Evolutionary conservation across 1,284 basidiomycete species (phyloP).

Genomic region (Ustilago bromivora): DNA sequence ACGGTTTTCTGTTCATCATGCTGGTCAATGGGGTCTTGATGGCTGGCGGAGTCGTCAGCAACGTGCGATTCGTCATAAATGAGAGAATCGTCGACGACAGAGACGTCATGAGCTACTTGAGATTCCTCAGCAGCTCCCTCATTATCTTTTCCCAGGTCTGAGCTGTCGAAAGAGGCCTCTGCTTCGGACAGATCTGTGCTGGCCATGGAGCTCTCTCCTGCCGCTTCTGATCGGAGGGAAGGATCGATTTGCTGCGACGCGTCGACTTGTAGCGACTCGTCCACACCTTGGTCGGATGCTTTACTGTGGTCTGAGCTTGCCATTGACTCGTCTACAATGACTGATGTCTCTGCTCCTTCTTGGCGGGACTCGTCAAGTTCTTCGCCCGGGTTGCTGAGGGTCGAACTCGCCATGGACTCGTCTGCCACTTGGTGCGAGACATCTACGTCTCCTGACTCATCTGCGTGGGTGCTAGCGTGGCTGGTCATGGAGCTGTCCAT

Average conservation of each 20-base stretch:
- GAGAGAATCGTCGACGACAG: no score
- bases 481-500: not conserved
- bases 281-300: not conserved
- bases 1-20: not conserved
- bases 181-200: not conserved
- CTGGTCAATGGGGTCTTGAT: not conserved
- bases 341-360: not conserved
- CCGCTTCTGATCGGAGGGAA: not conserved
- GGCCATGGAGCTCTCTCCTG: not conserved
- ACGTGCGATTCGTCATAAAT: not conserved
- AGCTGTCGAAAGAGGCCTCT: not conserved
- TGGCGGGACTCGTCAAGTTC: conserved; percentile 11
- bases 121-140: not conserved
- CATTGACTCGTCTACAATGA: not conserved
- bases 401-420: not conserved
- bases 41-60: not conserved
- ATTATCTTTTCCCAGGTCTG: not conserved
- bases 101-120: no score
- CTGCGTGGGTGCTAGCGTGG: not conserved
- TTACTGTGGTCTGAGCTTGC: not conserved
- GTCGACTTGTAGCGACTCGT: conserved; percentile 11
- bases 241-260: not conserved
- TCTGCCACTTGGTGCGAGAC: not conserved
- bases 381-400: not conserved
- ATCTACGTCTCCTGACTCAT: conserved; percentile 8